Evolutionary conservation across 2,329 filamentous ascomycete species (phyloP), one percentile per base, ranked within the genome.

Genomic region (Xylaria sp.): DNA sequence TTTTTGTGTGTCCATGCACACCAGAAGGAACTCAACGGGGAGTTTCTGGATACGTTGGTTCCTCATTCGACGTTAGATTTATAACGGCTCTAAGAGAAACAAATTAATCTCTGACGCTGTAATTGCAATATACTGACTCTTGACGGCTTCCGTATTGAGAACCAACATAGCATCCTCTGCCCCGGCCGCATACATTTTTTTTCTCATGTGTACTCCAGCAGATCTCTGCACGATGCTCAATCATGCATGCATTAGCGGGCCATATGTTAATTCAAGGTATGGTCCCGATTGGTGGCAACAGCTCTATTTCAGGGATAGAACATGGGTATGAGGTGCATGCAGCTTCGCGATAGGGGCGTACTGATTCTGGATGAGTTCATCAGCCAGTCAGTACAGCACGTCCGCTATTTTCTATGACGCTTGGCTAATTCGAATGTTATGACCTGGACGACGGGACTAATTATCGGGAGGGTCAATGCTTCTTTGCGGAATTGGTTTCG

Each of bases 21-120:
- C 13, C 10, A 15, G 12, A 23, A n/a, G 18, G 8, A 30, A 20
- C 18, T 13, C 8, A 28, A 45, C 43, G 7, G 13, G 25, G 52
- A 28, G 23, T 34, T 60, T 60, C 58, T 18, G 43, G 58, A 28
- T 10, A 60, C 28, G 39, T 46, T 56, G 28, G 56, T 63, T 56
- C 36, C 39, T 32, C 39, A 55, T 25, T 15, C 28, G 7, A 56
- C 56, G 32, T 32, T n/a, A 53, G 34, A 2, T 18, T 61, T 25
- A 15, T 12, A 9, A 25, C 48, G 10, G 3, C 56, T 18, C n/a
- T 4, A 10, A 45, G 5, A 39, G 18, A 12, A 18, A 13, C 60
- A 25, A 46, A 46, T 25, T n/a, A 46, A 25, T 23, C 6, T 4
- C 34, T 28, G 18, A 41, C 9, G 7, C 15, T n/a, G 25, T 3